Conservation (phyloP, 768 basidiomycete species). For the Daedalea quercina region DNA sequence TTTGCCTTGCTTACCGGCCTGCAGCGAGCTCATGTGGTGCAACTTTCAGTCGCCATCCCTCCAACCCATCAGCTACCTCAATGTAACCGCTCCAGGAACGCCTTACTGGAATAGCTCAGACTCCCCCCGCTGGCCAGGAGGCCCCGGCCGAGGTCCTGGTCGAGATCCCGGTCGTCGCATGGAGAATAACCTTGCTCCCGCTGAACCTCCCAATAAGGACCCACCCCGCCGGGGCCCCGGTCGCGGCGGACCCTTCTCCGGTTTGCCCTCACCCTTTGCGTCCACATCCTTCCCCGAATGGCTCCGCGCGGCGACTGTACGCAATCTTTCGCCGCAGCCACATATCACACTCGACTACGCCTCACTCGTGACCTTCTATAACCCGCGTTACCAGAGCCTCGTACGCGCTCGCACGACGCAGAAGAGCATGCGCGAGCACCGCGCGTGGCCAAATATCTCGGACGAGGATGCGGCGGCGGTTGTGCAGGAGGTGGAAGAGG, state of each 20-base stretch:
- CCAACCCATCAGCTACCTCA: slow-evolving; percentile 6
- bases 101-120: neutral
- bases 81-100: slow-evolving; percentile 5
- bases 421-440: slow-evolving; percentile 2
- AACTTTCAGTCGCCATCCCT: slow-evolving; percentile 4
- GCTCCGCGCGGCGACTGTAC: slow-evolving; percentile 3
- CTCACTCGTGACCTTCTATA: slow-evolving; percentile 4
- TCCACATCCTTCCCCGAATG: neutral
- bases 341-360: slow-evolving; percentile 5
- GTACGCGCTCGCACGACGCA: neutral
- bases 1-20: neutral
- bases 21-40: slow-evolving; percentile 7
- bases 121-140: neutral
- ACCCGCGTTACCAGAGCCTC: slow-evolving; percentile 5
- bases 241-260: neutral
- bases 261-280: neutral
- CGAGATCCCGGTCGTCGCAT: neutral
- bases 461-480: slow-evolving; percentile 1
- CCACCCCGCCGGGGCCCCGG: neutral
- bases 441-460: slow-evolving; percentile 5
- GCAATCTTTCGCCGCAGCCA: neutral
- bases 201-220: neutral
- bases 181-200: neutral
- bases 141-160: neutral
- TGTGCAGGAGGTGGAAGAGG: neutral